Conservation (phyloP, 2,329 filamentous ascomycete species). For the Gaeumannomyces sp. region DNA sequence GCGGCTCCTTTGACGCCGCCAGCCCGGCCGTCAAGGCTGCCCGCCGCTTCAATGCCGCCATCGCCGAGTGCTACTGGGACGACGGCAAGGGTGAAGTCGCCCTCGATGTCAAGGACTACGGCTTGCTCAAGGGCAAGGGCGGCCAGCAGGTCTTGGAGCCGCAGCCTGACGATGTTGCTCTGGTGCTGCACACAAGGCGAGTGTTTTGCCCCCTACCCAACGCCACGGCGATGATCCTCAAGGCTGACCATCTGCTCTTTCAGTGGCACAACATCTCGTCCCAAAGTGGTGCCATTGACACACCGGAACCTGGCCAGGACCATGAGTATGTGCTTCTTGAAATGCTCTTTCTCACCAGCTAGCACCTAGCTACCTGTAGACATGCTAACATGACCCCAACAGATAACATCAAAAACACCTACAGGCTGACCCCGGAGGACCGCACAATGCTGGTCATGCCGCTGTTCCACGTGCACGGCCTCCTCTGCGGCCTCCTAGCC, state of each 20-base stretch:
- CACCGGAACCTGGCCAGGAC: conserved; percentile 76
- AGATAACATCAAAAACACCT: conserved; percentile 44
- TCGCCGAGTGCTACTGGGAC: conserved; percentile 83
- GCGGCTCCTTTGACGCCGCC: conserved; percentile 59
- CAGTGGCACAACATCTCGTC: conserved; percentile 73
- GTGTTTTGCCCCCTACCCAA: conserved; percentile 10
- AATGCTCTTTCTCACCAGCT: conserved; percentile 11
- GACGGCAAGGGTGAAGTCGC: conserved; percentile 56
- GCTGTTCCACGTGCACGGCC: conserved; percentile 84
- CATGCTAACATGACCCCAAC: background rate
- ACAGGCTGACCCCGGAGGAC: conserved; percentile 63
- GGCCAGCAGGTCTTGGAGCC: conserved; percentile 38
- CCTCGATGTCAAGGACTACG: conserved; percentile 70
- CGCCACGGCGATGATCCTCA: background rate
- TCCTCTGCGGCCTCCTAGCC: conserved; percentile 75
- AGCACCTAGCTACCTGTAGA: background rate
- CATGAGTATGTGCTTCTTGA: conserved; percentile 51
- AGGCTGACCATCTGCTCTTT: conserved; percentile 18
- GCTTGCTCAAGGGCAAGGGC: conserved; percentile 49
- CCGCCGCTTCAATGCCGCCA: conserved; percentile 71
- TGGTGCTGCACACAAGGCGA: conserved; percentile 71
- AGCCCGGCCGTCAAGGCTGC: conserved; percentile 71
- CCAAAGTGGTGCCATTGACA: conserved; percentile 77
- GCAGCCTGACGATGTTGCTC: conserved; percentile 70
- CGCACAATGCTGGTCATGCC: conserved; percentile 87